Percentiles rank a stretch among this genome's conserved stretches.
Evolutionary conservation across 1,284 basidiomycete genomes (phyloP).

Genomic region (Ustilago shanxiensis): DNA sequence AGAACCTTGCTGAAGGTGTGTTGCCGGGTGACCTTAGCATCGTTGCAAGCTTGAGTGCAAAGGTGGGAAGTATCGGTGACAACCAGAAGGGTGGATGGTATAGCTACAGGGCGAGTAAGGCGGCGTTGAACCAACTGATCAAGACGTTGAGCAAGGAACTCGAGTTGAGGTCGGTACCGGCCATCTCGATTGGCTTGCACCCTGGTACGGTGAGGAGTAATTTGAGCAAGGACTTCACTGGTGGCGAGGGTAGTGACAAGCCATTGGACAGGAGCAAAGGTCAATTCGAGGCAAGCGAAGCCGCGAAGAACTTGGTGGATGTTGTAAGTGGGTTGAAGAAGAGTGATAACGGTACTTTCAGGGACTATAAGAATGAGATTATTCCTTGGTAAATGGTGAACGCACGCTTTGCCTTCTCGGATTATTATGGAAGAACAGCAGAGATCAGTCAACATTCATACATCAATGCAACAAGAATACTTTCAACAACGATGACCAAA

Average conservation of each 20-base stretch:
- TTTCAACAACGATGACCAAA: no score
- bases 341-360: constrained; percentile 76
- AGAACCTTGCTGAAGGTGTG: constrained; percentile 63
- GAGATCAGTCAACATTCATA: background rate
- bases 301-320: constrained; percentile 75
- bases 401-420: no score
- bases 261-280: constrained; percentile 69
- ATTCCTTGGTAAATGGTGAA: constrained; percentile 71
- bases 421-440: no score
- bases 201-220: constrained; percentile 73
- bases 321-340: constrained; percentile 73
- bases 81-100: constrained; percentile 79
- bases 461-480: background rate
- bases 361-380: constrained; percentile 79
- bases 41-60: constrained; percentile 74
- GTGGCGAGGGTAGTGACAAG: constrained; percentile 53
- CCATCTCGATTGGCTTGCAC: constrained; percentile 73
- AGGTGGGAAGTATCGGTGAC: constrained; percentile 77
- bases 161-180: constrained; percentile 73
- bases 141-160: constrained; percentile 79
- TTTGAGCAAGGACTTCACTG: constrained; percentile 72
- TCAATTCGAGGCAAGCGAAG: constrained; percentile 76
- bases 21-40: constrained; percentile 68
- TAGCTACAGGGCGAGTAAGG: constrained; percentile 80
- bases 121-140: constrained; percentile 80